Conservation (phyloP, 768 basidiomycete species). For the Sutorius australiensis region DNA sequence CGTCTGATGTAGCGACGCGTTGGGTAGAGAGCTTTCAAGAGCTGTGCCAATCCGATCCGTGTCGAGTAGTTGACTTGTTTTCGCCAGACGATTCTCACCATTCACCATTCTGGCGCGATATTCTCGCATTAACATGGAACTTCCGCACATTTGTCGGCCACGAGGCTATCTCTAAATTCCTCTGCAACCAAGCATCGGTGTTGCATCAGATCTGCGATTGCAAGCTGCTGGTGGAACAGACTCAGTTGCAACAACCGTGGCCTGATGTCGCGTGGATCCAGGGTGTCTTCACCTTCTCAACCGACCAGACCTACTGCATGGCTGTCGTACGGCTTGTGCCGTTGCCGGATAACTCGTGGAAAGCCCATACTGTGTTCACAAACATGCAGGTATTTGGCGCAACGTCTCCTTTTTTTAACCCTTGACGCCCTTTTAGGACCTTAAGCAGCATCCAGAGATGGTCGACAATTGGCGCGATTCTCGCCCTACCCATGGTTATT, state of each 20-base stretch:
- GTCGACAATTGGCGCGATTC: constrained; percentile 14
- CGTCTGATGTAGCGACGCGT: not conserved
- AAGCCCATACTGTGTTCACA: constrained; percentile 55
- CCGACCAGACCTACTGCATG: not conserved
- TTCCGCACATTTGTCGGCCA: constrained; percentile 44
- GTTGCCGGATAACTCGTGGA: constrained; percentile 46
- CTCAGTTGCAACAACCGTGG: constrained; percentile 32
- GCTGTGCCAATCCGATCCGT: not conserved
- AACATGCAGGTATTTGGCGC: constrained; percentile 39
- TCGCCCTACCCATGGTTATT: not conserved
- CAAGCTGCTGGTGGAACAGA: not conserved
- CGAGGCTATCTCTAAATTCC: constrained; percentile 30
- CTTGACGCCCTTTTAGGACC: not conserved
- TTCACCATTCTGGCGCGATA: constrained; percentile 1
- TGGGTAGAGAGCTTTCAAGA: constrained; percentile 5
- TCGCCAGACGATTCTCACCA: not conserved
- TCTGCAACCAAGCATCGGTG: constrained; percentile 32
- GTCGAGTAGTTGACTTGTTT: not conserved
- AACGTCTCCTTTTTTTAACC: not conserved
- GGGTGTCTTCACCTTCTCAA: constrained; percentile 2
- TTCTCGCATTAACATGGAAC: constrained; percentile 44
- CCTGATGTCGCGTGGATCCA: constrained; percentile 50
- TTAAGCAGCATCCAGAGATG: constrained; percentile 38
- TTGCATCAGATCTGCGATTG: constrained; percentile 2
- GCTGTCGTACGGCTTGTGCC: constrained; percentile 31